Evolutionary conservation across 129 eudicot genomes (phyloP), one percentile per base, ranked within the genome.

Genomic region (Smallanthus sonchifolius): DNA sequence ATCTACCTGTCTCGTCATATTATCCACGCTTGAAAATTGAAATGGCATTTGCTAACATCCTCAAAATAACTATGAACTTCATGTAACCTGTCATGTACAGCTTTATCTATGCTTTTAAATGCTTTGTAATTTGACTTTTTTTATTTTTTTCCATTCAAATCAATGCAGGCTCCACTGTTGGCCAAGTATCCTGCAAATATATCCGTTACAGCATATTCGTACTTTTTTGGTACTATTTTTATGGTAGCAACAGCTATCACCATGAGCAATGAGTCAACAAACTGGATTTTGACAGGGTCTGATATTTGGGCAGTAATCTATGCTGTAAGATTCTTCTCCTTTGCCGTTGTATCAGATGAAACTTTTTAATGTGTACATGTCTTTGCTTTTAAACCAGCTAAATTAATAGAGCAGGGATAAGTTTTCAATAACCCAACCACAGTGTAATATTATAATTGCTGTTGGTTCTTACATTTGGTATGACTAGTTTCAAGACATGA

Each of bases 141-240:
- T 62, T 48, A 30, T 17, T 42, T 17, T 44, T 62, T 48, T 47
- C 52, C 10, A 10, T 62, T 62, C 69, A 55, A 66, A 32, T 57
- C 7, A 35, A 74, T 88, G 45, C 90, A 95, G 99, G 99, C 97
- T 81, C 96, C 97, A 6, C 65, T 95, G 77, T 67, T 95, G 75
- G 89, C 91, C 44, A 88, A 77, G 69, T 95, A 95, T 83, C 97
- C 99, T 78, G 99, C 99, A 84, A 88, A 90, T 67, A 75, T 95
- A 75, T 95, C 99, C 5, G 95, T 95, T 84, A 95, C 99, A 49
- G 97, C 99, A 2, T 95, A 83, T 82, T 87, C 99, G 9, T 95
- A 95, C 84, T 77, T 79, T 40, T 95, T 95, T 78, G 99, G 97
- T 72, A 87, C 84, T 35, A 38, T 95, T 13, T 84, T 95, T 66